A percentile compares a stretch with the other conserved stretches of the same genome.
Conservation (phyloP, 2,329 filamentous ascomycete genomes). For the Cladophialophora psammophila region DNA sequence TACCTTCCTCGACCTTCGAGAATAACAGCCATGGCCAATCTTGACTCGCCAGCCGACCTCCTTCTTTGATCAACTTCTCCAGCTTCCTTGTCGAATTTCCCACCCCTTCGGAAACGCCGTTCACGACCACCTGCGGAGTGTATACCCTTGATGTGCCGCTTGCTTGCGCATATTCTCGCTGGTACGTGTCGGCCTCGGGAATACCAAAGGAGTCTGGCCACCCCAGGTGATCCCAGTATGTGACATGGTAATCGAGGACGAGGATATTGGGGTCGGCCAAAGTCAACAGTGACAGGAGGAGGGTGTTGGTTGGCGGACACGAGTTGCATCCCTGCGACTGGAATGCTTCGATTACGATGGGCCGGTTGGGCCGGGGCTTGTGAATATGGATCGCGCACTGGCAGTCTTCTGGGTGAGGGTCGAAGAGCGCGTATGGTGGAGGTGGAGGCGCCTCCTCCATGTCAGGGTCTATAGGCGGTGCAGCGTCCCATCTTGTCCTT, state of each 20-base stretch:
- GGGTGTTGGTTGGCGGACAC: conserved; percentile 22
- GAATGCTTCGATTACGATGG: conserved; percentile 22
- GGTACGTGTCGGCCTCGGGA: conserved; percentile 17
- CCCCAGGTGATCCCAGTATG: conserved; percentile 31
- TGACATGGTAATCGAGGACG: conserved; percentile 27
- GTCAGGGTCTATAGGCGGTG: conserved; percentile 16
- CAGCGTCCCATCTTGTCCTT: conserved; percentile 19
- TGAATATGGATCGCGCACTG: conserved; percentile 19
- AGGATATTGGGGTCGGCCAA: conserved; percentile 28
- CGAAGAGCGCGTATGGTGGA: conserved; percentile 21
- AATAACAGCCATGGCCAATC: conserved; percentile 24
- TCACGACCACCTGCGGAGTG: conserved; percentile 31
- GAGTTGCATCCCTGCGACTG: conserved; percentile 26
- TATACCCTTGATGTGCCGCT: conserved; percentile 14
- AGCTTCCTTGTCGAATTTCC: conserved; percentile 16
- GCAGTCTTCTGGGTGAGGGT: conserved; percentile 23
- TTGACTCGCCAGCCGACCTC: conserved; percentile 10
- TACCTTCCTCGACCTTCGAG: conserved; percentile 19
- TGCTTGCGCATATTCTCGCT: conserved; percentile 25
- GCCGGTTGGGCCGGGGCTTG: conserved; percentile 17
- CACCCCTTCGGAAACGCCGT: conserved; percentile 25
- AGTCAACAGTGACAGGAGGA: conserved; percentile 19
- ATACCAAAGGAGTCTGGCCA: conserved; percentile 27
- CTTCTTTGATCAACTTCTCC: conserved; percentile 25
- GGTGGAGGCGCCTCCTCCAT: conserved; percentile 12